phyloP scores from a whole-genome alignment of 208 protist genomes.

The Angomonas ambiguus region DNA sequence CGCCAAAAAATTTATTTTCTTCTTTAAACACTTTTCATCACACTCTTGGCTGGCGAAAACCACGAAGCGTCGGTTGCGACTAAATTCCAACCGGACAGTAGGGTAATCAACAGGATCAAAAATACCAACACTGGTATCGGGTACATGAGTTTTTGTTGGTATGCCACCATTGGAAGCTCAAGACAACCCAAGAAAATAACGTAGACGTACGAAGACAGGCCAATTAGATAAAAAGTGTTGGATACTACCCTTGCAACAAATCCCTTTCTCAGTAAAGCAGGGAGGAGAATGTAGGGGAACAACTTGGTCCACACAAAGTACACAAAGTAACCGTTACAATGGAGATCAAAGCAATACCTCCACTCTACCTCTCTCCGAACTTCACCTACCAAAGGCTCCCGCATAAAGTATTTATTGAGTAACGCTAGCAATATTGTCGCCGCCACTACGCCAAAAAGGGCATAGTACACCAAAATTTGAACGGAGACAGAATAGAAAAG shows the following conservation, averaged over 20 bases:
- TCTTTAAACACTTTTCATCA: too few species aligned
- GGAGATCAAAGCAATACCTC: conserved; percentile 95
- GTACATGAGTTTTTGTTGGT: conserved; percentile 88
- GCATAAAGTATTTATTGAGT: conserved; percentile 56
- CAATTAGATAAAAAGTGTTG: conserved; percentile 67
- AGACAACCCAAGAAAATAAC: conserved; percentile 90
- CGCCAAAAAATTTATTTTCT: not conserved
- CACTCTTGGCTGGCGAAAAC: conserved; percentile 5
- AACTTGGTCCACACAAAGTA: conserved; percentile 93
- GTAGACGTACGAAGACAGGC: conserved; percentile 81
- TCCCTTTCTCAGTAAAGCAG: conserved; percentile 14
- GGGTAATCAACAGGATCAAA: conserved; percentile 27
- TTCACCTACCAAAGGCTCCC: conserved; percentile 18
- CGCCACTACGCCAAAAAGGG: conserved; percentile 61
- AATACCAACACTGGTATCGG: conserved; percentile 64
- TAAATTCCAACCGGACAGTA: conserved; percentile 14
- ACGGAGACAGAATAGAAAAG: conserved; percentile 43
- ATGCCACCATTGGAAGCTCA: conserved; percentile 84
- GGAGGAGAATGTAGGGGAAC: conserved; percentile 80
- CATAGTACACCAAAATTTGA: conserved; percentile 69
- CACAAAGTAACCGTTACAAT: conserved; percentile 96
- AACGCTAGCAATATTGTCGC: conserved; percentile 59
- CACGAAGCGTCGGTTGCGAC: not conserved
- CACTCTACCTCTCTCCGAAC: conserved; percentile 88
- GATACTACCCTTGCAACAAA: conserved; percentile 35